phyloP scores from a whole-genome alignment of 768 basidiomycete species.

The Lentinus tigrinus region DNA sequence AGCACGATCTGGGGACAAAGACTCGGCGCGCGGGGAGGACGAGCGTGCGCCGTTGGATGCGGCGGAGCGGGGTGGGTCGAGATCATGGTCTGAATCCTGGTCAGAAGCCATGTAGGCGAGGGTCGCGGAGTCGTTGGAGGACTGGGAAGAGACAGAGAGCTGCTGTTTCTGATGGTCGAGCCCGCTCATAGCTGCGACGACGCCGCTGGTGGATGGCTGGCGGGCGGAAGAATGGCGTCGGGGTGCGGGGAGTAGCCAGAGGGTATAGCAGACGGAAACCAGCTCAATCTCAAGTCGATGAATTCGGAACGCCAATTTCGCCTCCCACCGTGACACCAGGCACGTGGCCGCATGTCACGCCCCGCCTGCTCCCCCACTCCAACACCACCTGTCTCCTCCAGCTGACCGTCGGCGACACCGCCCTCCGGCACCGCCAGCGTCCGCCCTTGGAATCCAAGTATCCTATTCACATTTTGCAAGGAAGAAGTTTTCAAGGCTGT shows the following conservation, averaged over 20 bases:
- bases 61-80: conserved; percentile 17
- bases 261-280: conserved; percentile 6
- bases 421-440: background rate
- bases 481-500: no score
- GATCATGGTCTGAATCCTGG: conserved; percentile 20
- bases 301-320: conserved; percentile 14
- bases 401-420: background rate
- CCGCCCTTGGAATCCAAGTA: no score
- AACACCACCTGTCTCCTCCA: background rate
- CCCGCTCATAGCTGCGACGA: conserved; percentile 20
- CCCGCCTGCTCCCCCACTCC: background rate
- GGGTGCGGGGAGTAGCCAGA: background rate
- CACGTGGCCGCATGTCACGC: conserved; percentile 2
- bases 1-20: conserved; percentile 47
- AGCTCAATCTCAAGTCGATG: conserved; percentile 11
- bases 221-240: background rate
- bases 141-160: conserved; percentile 18
- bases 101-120: conserved; percentile 31
- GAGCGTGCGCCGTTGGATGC: conserved; percentile 18
- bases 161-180: conserved; percentile 24
- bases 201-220: conserved; percentile 4
- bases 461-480: background rate
- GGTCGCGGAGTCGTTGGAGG: conserved; percentile 26
- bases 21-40: conserved; percentile 14
- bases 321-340: conserved; percentile 1